Conservation (phyloP, 1,139 yeast species). For the Suhomyces yuchorum region DNA sequence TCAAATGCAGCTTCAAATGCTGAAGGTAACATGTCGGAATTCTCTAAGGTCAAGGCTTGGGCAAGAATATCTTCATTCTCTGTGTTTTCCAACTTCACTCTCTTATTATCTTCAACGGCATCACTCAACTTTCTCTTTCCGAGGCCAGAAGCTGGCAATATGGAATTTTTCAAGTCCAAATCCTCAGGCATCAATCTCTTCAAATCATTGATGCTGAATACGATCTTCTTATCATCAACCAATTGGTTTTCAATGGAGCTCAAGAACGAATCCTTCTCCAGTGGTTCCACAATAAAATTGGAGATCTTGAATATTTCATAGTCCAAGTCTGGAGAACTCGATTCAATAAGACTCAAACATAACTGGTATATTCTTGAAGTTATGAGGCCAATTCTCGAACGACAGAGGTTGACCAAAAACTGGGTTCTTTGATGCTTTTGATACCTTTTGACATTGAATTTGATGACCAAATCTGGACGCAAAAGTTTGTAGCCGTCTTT, state of each 20-base stretch:
- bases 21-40: conserved; percentile 2
- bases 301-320: conserved; percentile 36
- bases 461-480: conserved; percentile 53
- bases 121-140: conserved; percentile 14
- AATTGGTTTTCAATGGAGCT: conserved; percentile 36
- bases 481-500: conserved; percentile 44
- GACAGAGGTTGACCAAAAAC: conserved; percentile 64
- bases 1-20: conserved; percentile 10
- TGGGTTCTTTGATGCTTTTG: conserved; percentile 65
- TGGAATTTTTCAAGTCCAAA: conserved; percentile 52
- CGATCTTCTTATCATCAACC: conserved; percentile 44
- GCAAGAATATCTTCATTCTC: conserved; percentile 17
- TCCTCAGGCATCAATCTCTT: conserved; percentile 45
- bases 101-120: conserved; percentile 6
- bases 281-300: conserved; percentile 46
- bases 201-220: conserved; percentile 58
- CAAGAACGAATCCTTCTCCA: conserved; percentile 33
- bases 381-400: conserved; percentile 68
- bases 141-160: conserved; percentile 26
- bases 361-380: conserved; percentile 66
- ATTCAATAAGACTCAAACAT: conserved; percentile 62
- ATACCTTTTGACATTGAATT: conserved; percentile 67
- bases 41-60: conserved; percentile 6
- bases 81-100: conserved; percentile 10
- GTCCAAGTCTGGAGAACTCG: conserved; percentile 45